Percentiles rank a stretch among this genome's conserved stretches.
Conservation (phyloP, 495 filamentous ascomycete species). For the Annulohypoxylon nitens region DNA sequence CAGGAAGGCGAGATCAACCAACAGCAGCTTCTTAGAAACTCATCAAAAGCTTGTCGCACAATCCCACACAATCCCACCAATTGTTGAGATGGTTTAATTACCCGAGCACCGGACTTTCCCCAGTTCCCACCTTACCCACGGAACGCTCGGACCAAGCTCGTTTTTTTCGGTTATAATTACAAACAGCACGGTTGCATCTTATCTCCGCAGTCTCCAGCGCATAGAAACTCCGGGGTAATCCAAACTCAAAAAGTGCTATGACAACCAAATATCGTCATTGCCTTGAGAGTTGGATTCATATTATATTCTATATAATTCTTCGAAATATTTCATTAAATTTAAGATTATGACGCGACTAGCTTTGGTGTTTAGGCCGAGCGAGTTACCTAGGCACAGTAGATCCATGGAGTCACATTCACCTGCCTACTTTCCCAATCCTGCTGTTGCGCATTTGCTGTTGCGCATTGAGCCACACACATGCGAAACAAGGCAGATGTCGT, state of each 20-base stretch:
- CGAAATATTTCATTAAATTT: too few relatives aligned
- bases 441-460: not conserved
- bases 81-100: constrained; percentile 34
- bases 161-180: constrained; percentile 10
- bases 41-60: constrained; percentile 30
- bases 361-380: too few relatives aligned
- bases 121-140: not conserved
- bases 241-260: not conserved
- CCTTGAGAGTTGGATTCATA: not conserved
- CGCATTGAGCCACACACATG: not conserved
- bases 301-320: not conserved
- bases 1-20: constrained; percentile 19
- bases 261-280: not conserved
- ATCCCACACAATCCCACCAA: constrained; percentile 16
- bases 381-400: not conserved
- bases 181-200: not conserved
- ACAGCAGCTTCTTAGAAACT: constrained; percentile 28
- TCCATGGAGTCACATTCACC: too few relatives aligned
- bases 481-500: not conserved
- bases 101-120: constrained; percentile 41
- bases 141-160: constrained; percentile 28
- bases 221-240: not conserved
- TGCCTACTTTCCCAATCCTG: not conserved
- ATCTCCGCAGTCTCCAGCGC: not conserved
- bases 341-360: too few relatives aligned